Evolutionary conservation across 192 early-diverging fungal species (phyloP).

Genomic region (Endogone sp.): DNA sequence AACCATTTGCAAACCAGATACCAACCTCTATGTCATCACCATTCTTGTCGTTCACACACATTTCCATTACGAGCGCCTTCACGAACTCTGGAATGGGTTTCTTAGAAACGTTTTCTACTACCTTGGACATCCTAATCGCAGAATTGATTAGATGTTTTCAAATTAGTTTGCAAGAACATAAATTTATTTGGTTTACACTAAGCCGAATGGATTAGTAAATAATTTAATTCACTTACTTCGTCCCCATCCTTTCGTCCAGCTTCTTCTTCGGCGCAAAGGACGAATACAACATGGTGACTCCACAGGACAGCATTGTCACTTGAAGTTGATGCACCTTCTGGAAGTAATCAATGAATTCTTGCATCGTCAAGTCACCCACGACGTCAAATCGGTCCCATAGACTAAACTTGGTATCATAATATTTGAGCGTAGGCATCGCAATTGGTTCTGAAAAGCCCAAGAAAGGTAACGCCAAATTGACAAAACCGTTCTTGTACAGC

Average conservation of each 20-base stretch:
- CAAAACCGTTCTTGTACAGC: constrained; percentile 99
- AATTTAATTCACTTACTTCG: constrained; percentile 54
- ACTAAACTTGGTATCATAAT: constrained; percentile 81
- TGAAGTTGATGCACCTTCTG: constrained; percentile 78
- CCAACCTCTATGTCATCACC: constrained; percentile 85
- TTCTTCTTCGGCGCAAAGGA: constrained; percentile 87
- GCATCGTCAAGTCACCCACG: constrained; percentile 77
- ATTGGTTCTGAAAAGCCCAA: constrained; percentile 99
- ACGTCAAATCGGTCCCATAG: constrained; percentile 97
- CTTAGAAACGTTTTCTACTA: constrained; percentile 77
- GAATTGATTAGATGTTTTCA: not conserved
- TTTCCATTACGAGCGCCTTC: constrained; percentile 79
- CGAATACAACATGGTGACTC: constrained; percentile 90
- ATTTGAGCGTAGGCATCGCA: constrained; percentile 81
- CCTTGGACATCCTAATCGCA: constrained; percentile 61
- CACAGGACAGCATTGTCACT: constrained; percentile 89
- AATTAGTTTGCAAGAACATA: not conserved
- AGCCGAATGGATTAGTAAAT: not conserved
- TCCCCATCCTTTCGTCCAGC: constrained; percentile 70
- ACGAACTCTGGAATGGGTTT: constrained; percentile 86
- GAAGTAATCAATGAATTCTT: constrained; percentile 87
- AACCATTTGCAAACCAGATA: constrained; percentile 31
- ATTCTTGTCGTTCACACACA: constrained; percentile 83
- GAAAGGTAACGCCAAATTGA: constrained; percentile 97
- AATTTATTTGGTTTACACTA: not conserved